phyloP scores from a whole-genome alignment of 768 basidiomycete genomes.

The Podaxis rugospora region DNA sequence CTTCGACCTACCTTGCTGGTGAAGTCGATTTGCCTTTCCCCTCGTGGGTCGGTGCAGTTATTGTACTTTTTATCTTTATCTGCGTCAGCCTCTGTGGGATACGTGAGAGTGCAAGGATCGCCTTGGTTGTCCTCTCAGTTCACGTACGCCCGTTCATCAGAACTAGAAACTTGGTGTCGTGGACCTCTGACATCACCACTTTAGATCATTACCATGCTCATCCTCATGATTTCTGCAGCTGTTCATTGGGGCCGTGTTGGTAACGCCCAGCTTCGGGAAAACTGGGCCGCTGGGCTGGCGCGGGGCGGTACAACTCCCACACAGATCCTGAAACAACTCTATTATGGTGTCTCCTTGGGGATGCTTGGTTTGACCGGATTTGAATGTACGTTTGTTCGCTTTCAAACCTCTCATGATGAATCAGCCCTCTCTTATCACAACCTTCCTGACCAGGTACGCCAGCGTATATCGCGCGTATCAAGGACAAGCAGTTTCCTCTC shows the following conservation, averaged over 20 bases:
- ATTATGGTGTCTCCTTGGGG: conserved; percentile 64
- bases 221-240: conserved; percentile 44
- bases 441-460: conserved; percentile 41
- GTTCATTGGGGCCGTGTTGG: conserved; percentile 52
- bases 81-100: conserved; percentile 53
- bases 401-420: neutral
- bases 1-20: conserved; percentile 60
- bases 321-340: conserved; percentile 43
- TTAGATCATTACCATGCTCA: conserved; percentile 54
- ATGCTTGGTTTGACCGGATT: conserved; percentile 73
- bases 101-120: conserved; percentile 58
- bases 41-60: conserved; percentile 41
- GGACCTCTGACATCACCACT: neutral
- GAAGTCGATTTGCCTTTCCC: conserved; percentile 60
- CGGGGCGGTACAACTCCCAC: conserved; percentile 23
- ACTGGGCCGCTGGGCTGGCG: conserved; percentile 44
- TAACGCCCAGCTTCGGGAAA: conserved; percentile 39
- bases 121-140: conserved; percentile 49
- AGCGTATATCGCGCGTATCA: conserved; percentile 60
- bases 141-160: conserved; percentile 42
- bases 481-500: conserved; percentile 46
- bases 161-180: neutral
- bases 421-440: neutral
- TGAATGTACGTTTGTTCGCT: conserved; percentile 41
- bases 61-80: conserved; percentile 54